Evolutionary conservation across 495 filamentous ascomycete species (phyloP).

Genomic region (Aspergillus olivimuriae): DNA sequence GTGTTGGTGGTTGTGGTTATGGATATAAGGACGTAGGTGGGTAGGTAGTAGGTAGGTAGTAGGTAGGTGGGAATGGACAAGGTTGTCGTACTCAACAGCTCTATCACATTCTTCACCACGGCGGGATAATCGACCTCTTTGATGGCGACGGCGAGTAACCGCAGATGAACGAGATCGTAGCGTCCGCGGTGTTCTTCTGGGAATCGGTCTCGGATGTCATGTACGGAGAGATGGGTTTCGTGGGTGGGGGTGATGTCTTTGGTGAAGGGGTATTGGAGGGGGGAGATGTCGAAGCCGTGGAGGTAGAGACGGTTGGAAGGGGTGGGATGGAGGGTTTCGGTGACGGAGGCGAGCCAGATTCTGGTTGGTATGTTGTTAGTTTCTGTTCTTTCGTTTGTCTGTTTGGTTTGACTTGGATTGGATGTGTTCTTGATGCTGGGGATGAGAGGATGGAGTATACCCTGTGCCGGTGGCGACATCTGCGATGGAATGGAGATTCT

Average conservation of each 20-base stretch:
- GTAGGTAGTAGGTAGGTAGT: too few species aligned
- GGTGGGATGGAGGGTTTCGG: slow-evolving; percentile 7
- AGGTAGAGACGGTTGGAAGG: slow-evolving; percentile 9
- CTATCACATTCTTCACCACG: slow-evolving; percentile 18
- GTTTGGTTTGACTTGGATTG: too few species aligned
- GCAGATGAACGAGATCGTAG: slow-evolving; percentile 34
- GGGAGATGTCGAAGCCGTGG: slow-evolving; percentile 35
- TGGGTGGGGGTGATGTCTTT: slow-evolving; percentile 2
- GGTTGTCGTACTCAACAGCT: slow-evolving; percentile 25
- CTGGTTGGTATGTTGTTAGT: not conserved
- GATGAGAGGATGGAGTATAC: slow-evolving; percentile 9
- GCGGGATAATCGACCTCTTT: slow-evolving; percentile 14
- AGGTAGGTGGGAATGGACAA: not conserved
- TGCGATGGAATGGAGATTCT: slow-evolving; percentile 18
- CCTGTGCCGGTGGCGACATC: slow-evolving; percentile 37
- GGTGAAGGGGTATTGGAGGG: slow-evolving; percentile 19
- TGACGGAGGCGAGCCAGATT: slow-evolving; percentile 21
- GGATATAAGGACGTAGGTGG: not conserved
- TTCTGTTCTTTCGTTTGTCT: too few species aligned
- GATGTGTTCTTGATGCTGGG: not conserved
- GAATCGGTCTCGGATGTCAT: slow-evolving; percentile 26
- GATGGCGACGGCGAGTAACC: slow-evolving; percentile 23
- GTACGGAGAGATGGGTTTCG: slow-evolving; percentile 17
- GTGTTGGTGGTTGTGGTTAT: slow-evolving; percentile 12
- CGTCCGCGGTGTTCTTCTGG: slow-evolving; percentile 18